These are phyloP conservation scores for Apiotrichum gracile DNA, from an alignment of 1,284 basidiomycete species.

Conservation along the genomic window DNA sequence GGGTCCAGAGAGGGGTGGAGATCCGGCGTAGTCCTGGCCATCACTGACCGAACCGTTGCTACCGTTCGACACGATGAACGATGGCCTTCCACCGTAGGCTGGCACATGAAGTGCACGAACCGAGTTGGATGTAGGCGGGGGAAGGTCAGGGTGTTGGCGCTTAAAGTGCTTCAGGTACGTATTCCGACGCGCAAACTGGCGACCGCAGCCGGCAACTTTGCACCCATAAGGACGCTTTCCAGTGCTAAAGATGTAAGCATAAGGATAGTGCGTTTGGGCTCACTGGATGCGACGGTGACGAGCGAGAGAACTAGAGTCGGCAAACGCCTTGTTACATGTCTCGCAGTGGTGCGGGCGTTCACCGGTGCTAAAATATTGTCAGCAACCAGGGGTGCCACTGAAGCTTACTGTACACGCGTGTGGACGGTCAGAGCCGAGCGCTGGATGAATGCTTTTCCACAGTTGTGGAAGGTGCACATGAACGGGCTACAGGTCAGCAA, in stretches of 20 bases:
- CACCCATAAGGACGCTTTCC: slow-evolving; percentile 41
- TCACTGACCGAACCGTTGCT: slow-evolving; percentile 13
- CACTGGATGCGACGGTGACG: slow-evolving; percentile 55
- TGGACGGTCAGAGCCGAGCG: slow-evolving; percentile 48
- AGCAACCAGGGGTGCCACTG: neutral
- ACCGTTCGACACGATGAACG: slow-evolving; percentile 14
- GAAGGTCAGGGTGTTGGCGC: slow-evolving; percentile 35
- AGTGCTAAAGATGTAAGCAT: slow-evolving; percentile 24
- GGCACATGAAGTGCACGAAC: slow-evolving; percentile 18
- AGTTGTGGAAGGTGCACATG: slow-evolving; percentile 34
- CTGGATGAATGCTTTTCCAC: slow-evolving; percentile 48
- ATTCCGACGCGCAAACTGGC: slow-evolving; percentile 39
- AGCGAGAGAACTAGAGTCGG: slow-evolving; percentile 55
- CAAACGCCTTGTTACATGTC: slow-evolving; percentile 52
- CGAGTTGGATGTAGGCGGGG: slow-evolving; percentile 25
- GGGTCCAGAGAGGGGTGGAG: slow-evolving; percentile 15
- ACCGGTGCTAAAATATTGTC: slow-evolving; percentile 48
- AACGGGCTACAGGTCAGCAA: slow-evolving; percentile 37
- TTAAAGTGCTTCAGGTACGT: slow-evolving; percentile 43
- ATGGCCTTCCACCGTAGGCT: slow-evolving; percentile 1
- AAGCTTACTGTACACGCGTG: slow-evolving; percentile 48
- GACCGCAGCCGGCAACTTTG: slow-evolving; percentile 27
- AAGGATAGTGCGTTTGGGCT: slow-evolving; percentile 31
- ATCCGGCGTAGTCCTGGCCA: slow-evolving; percentile 21
- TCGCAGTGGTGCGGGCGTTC: slow-evolving; percentile 55